Percentiles rank a stretch among this genome's conserved stretches.
Conservation (phyloP, 2,329 filamentous ascomycete genomes). For the Fusarium buxicola region DNA sequence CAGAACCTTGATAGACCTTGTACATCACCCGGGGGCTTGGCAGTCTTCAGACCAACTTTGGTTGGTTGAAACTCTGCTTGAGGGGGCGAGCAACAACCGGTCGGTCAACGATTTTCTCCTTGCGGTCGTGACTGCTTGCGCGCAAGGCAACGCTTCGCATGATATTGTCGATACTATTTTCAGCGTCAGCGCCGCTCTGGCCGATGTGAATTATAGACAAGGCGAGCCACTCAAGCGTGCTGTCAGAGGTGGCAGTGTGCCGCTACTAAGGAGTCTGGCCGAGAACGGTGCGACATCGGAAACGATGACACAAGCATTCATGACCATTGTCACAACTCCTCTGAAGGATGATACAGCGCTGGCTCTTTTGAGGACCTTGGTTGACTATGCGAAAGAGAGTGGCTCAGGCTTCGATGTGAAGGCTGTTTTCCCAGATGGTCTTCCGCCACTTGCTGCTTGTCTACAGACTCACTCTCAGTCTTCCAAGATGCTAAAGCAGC, state of each 20-base stretch:
- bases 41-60: not conserved
- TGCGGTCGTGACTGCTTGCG: not conserved
- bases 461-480: not conserved
- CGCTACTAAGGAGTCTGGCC: not conserved
- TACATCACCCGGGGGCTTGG: not conserved
- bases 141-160: not conserved
- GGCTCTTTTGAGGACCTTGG: not conserved
- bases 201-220: not conserved
- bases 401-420: not conserved
- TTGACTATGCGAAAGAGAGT: not conserved
- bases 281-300: not conserved
- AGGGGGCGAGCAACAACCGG: not conserved
- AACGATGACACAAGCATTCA: not conserved
- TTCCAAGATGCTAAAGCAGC: not conserved
- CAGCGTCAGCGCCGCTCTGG: not conserved
- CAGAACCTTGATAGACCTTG: conserved; percentile 1
- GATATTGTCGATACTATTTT: not conserved
- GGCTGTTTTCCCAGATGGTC: not conserved
- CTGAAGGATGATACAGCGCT: not conserved
- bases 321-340: not conserved
- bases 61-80: not conserved
- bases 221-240: not conserved
- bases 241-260: not conserved
- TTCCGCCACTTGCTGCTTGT: not conserved
- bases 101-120: not conserved